These are phyloP conservation scores for Babesia bovis DNA, from an alignment of 169 alveolate genomes.

Conservation along the genomic window DNA sequence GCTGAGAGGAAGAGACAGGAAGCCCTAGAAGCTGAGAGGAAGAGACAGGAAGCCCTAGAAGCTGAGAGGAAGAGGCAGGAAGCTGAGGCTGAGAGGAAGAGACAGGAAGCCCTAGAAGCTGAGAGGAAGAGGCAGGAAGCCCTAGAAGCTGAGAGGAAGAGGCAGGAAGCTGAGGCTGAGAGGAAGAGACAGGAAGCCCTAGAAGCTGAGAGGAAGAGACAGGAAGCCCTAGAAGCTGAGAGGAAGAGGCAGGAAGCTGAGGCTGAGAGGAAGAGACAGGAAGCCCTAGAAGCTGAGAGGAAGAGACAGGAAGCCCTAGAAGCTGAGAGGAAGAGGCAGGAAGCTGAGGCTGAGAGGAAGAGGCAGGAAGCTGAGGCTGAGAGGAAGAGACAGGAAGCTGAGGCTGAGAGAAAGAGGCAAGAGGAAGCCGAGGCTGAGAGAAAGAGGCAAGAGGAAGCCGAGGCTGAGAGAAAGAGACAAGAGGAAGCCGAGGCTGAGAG, in stretches of 20 bases:
- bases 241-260: not conserved
- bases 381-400: not conserved
- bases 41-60: not conserved
- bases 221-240: not conserved
- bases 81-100: not conserved
- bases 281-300: no score
- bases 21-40: no score
- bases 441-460: not conserved
- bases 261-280: no score
- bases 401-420: not conserved
- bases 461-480: not conserved
- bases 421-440: not conserved
- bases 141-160: not conserved
- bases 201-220: not conserved
- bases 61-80: not conserved
- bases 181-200: not conserved
- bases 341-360: not conserved
- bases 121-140: not conserved
- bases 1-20: not conserved
- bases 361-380: not conserved
- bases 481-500: not conserved
- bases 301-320: not conserved
- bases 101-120: slow-evolving; percentile 1
- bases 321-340: not conserved
- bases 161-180: no score